Evolutionary conservation across 1,139 yeast species (phyloP), one percentile per base, ranked within the genome.

Genomic region (Taphrina sp.): DNA sequence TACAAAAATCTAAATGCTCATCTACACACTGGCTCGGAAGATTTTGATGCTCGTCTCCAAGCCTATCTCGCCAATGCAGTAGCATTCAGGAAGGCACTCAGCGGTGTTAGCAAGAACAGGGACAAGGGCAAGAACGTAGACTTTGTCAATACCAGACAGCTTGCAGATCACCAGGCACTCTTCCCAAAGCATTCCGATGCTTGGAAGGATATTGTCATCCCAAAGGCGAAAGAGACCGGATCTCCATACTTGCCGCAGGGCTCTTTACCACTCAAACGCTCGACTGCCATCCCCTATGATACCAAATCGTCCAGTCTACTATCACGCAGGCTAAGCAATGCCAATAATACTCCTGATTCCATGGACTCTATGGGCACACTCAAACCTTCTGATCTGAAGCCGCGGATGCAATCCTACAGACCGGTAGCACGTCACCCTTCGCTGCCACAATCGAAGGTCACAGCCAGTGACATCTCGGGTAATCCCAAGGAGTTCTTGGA

Each of bases 41-140:
- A 43, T 22, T 52, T 52, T 14, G 56, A 52, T 19, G 49, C 49
- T 29, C 24, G 56, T 2, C 36, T 52, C 10, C 49, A 43, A 26
- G 49, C 49, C 20, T 52, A 52, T 33, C 37, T 52, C 16, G 56
- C 56, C 37, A 43, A 43, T n/a, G 49, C 49, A 8, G 56, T 52
- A 17, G 56, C 56, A 4, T 52, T 52, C 36, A 20, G 56, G 14
- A 49, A 49, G 46, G 54, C 54, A 5, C 39, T 49, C 14, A 34
- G 43, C 10, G 54, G 54, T 19, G 54, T 49, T 16, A 38, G 46
- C 14, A 49, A 49, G 54, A 41, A 33, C 12, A 38, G 54, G 1
- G 54, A 49, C 37, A 49, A 49, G 46, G 39, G 46, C 7, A 31
- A 38, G 45, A 41, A 49, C 19, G 46, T 38, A n/a, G 54, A 49